phyloP scores from a whole-genome alignment of 2,329 filamentous ascomycete genomes.

The Paecilomyces fulvus region DNA sequence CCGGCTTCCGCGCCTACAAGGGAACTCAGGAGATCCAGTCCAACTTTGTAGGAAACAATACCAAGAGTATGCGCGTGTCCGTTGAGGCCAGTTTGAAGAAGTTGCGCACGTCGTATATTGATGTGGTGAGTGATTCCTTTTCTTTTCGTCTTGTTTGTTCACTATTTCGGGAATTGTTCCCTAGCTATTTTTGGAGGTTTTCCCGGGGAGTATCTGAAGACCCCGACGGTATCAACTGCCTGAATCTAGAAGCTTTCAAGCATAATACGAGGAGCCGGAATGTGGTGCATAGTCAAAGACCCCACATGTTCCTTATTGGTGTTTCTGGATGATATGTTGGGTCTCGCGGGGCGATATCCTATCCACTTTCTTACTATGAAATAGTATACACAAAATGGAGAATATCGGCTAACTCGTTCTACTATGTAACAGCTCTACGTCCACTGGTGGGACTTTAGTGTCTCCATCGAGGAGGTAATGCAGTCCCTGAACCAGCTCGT shows the following conservation, averaged over 20 bases:
- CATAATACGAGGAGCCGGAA: not conserved
- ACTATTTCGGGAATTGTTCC: not conserved
- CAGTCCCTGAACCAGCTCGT: constrained; percentile 57
- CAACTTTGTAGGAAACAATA: constrained; percentile 23
- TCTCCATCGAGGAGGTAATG: constrained; percentile 59
- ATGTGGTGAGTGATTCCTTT: constrained; percentile 15
- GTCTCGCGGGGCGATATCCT: not conserved
- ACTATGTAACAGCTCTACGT: constrained; percentile 11
- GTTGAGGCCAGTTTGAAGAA: constrained; percentile 25
- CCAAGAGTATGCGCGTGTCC: constrained; percentile 24
- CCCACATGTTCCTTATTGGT: not conserved
- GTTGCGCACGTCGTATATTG: constrained; percentile 27
- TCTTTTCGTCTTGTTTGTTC: not conserved
- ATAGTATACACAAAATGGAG: not conserved
- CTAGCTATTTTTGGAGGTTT: not conserved
- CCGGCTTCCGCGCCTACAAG: constrained; percentile 22
- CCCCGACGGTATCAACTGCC: not conserved
- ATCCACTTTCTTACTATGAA: not conserved
- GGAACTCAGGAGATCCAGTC: constrained; percentile 17
- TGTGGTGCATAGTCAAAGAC: not conserved
- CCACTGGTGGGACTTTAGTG: constrained; percentile 54
- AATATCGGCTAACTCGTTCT: not conserved
- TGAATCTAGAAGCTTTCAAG: not conserved
- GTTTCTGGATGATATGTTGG: not conserved
- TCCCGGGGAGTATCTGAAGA: not conserved